Evolutionary conservation across 768 basidiomycete species (phyloP), one percentile per base, ranked within the genome.

Genomic region (Collybiopsis confluens): DNA sequence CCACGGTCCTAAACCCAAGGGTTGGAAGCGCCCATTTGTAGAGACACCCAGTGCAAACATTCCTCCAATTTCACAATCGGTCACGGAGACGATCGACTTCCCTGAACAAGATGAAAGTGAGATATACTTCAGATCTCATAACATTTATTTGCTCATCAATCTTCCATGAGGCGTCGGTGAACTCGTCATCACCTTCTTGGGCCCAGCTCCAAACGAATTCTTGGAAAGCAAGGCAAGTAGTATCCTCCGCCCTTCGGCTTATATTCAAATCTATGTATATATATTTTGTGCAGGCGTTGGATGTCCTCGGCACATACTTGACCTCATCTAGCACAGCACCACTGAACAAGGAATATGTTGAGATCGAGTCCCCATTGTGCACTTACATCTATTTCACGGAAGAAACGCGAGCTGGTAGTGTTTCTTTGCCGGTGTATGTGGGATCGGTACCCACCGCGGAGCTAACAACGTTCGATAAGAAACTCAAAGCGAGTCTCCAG

Each of bases 21-120:
- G 84, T 7, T 99, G 96, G 95, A 92, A 90, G 58, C 83, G 96
- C 18, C 97, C 97, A 4, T 98, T 98, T 64, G 61, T 98, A 30
- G 94, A 98, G 72, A 94, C 94, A 0, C 59, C 82, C 9, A 94
- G 89, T 58, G 83, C 87, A 5, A 67, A 69, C n/a, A 73, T 84
- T 21, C 72, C 70, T 35, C 75, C 76, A 6, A 79, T 90, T 18
- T 26, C 65, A 23, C 63, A 74, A 33, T 80, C 83, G 3, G 66
- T 74, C 40, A 83, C 77, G 56, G 80, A 88, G 56, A 73, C 76
- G 0, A 84, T 98, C 16, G 91, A 95, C 62, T 99, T 99, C 64
- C 96, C 97, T 10, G 97, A 98, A 71, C 85, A 92, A 67, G 95
- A 98, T 62, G 96, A 98, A 73, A 90, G 88, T 74, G 55, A 23